These are phyloP conservation scores for Pilatotrama ljubarskyi DNA, from an alignment of 768 basidiomycete species.

Conservation along the genomic window DNA sequence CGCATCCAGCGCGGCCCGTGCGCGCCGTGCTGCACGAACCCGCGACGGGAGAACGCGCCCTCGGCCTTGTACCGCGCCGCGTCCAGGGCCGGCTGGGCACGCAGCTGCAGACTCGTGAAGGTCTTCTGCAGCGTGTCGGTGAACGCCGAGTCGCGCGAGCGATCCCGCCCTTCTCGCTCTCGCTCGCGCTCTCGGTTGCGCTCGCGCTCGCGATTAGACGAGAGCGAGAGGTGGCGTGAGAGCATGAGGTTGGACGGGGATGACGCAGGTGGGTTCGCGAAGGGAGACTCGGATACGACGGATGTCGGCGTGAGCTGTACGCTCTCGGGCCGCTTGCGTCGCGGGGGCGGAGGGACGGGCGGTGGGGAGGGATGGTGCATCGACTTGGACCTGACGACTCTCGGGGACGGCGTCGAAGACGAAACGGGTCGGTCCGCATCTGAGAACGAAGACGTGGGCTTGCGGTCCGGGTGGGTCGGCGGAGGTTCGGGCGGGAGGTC, in stretches of 20 bases:
- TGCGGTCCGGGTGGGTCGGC: slow-evolving; percentile 59
- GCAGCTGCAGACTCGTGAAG: slow-evolving; percentile 40
- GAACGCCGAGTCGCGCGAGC: slow-evolving; percentile 19
- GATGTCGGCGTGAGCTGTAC: slow-evolving; percentile 43
- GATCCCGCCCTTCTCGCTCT: slow-evolving; percentile 18
- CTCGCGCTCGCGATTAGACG: slow-evolving; percentile 16
- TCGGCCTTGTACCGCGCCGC: slow-evolving; percentile 71
- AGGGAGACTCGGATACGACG: slow-evolving; percentile 14
- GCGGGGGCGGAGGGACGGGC: slow-evolving; percentile 44
- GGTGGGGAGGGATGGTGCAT: slow-evolving; percentile 47
- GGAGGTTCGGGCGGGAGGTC: slow-evolving; percentile 41
- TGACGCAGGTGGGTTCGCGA: slow-evolving; percentile 13
- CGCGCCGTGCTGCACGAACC: slow-evolving; percentile 47
- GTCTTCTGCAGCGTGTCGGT: slow-evolving; percentile 43
- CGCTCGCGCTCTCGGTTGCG: slow-evolving; percentile 7
- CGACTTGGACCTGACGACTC: slow-evolving; percentile 55
- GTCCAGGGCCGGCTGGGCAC: slow-evolving; percentile 55
- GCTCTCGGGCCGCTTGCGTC: slow-evolving; percentile 63
- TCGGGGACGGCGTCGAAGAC: slow-evolving; percentile 31
- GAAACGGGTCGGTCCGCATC: slow-evolving; percentile 12
- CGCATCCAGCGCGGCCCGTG: slow-evolving; percentile 26
- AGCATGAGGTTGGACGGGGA: slow-evolving; percentile 28
- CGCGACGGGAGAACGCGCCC: slow-evolving; percentile 61
- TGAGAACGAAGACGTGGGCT: slow-evolving; percentile 25
- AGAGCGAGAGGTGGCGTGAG: slow-evolving; percentile 43